Conservation (phyloP, 2,329 filamentous ascomycete genomes). For the Fusarium fujikuroi region DNA sequence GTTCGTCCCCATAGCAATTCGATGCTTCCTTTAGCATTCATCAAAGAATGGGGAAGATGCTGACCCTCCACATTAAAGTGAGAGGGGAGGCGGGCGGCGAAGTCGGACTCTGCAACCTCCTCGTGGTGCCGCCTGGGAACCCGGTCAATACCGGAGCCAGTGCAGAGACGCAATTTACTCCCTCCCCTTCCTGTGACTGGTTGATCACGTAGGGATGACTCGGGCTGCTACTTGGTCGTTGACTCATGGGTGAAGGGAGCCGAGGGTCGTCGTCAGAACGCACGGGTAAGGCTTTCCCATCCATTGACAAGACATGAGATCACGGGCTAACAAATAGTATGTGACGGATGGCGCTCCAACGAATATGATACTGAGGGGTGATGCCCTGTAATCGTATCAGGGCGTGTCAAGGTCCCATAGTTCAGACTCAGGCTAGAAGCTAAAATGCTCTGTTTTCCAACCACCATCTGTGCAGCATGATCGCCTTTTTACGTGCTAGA, state of each 20-base stretch:
- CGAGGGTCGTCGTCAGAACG: neutral
- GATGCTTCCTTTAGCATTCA: neutral
- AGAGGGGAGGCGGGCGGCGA: neutral
- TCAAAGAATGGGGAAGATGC: neutral
- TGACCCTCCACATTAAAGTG: neutral
- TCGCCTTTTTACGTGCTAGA: no score
- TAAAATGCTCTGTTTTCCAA: no score
- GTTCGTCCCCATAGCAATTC: neutral
- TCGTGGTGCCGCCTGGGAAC: slow-evolving; percentile 9
- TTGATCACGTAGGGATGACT: neutral
- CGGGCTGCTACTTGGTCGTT: neutral
- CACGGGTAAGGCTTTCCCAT: neutral
- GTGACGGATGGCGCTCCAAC: no score
- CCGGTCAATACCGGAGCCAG: neutral
- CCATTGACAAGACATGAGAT: neutral
- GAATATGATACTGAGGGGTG: no score
- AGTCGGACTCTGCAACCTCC: slow-evolving; percentile 75
- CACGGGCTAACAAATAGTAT: no score
- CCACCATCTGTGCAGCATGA: no score
- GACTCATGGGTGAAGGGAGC: no score
- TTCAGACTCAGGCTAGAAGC: no score
- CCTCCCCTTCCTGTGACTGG: rapidly evolving
- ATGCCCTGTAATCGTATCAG: no score
- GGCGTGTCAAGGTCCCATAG: no score
- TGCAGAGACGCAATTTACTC: neutral